These are phyloP conservation scores for Chimonanthus salicifolius DNA, from an alignment of 164 flowering plant genomes.

Conservation along the genomic window DNA sequence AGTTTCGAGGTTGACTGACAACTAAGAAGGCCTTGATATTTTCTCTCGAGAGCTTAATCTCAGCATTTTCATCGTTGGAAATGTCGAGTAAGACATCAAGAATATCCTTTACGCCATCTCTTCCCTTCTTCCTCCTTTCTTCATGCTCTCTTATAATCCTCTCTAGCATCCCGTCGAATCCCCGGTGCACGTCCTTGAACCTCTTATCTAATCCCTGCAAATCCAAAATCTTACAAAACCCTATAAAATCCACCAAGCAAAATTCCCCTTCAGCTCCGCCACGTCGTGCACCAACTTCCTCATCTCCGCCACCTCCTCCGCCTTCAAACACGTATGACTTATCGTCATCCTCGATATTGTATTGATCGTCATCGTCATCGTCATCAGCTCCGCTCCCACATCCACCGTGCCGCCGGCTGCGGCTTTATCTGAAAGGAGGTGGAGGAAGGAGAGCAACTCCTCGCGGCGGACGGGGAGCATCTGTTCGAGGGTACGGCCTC, in stretches of 20 bases:
- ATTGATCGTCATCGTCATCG: constrained; percentile 35
- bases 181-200: constrained; percentile 19
- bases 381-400: constrained; percentile 30
- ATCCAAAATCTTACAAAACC: constrained; percentile 39
- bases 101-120: constrained; percentile 34
- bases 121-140: constrained; percentile 16
- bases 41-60: constrained; percentile 36
- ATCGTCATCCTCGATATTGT: constrained; percentile 44
- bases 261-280: constrained; percentile 37
- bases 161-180: constrained; percentile 44
- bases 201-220: constrained; percentile 41
- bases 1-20: constrained; percentile 23
- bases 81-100: constrained; percentile 45
- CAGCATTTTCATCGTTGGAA: constrained; percentile 31
- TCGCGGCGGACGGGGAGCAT: constrained; percentile 22
- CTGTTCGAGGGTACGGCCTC: constrained; percentile 13
- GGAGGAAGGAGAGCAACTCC: constrained; percentile 28
- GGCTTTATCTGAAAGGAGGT: constrained; percentile 2
- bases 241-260: constrained; percentile 39
- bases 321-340: constrained; percentile 25
- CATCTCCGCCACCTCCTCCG: constrained; percentile 23
- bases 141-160: constrained; percentile 31
- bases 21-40: constrained; percentile 54
- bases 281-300: constrained; percentile 30
- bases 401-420: constrained; percentile 23